Conservation (phyloP, 441 rosid species). For the Syzygium syzygioides region DNA sequence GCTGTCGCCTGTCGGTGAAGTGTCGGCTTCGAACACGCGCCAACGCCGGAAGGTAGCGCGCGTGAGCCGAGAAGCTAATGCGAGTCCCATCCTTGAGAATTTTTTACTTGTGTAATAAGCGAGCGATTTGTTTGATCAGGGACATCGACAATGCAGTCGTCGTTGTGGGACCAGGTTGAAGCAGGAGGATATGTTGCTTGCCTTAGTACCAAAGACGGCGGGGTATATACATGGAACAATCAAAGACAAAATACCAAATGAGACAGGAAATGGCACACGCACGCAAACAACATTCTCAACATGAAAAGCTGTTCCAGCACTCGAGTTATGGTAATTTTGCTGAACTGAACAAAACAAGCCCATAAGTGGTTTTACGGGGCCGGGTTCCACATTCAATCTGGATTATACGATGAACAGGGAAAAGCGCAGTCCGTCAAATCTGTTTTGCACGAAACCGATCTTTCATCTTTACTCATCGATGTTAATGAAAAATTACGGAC, state of each 20-base stretch:
- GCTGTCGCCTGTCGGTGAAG: slow-evolving; percentile 1
- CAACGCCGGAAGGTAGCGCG: background rate
- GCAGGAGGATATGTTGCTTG: background rate
- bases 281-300: background rate
- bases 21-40: background rate
- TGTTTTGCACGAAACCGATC: background rate
- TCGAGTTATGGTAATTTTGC: background rate
- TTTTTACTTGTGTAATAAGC: background rate
- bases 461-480: background rate
- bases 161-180: too few relatives aligned
- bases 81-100: background rate
- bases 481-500: background rate
- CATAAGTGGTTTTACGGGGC: background rate
- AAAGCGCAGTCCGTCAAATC: background rate
- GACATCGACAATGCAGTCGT: background rate
- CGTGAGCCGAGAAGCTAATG: background rate
- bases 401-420: background rate
- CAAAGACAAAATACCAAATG: background rate
- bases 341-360: background rate
- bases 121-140: background rate
- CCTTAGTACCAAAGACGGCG: background rate
- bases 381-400: background rate
- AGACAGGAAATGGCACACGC: background rate
- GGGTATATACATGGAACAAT: background rate
- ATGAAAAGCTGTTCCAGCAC: background rate